phyloP scores from a whole-genome alignment of 148 eudicot genomes.

The Vaccinium vitisidaea region DNA sequence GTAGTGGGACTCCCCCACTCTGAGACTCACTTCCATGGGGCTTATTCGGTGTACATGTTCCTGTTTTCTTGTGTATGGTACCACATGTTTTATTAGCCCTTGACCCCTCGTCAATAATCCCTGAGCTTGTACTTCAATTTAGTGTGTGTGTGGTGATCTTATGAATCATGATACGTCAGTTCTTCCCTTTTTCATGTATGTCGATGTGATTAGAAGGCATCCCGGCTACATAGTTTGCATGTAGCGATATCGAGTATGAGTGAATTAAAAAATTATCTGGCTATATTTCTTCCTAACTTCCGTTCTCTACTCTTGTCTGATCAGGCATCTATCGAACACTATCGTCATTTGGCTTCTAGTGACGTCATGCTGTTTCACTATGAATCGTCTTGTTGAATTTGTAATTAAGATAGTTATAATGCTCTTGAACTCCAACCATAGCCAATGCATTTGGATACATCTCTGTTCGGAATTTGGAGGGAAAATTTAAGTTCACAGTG shows the following conservation, averaged over 20 bases:
- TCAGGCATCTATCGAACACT: background rate
- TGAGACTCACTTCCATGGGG: background rate
- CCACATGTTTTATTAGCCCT: background rate
- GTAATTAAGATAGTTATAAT: background rate
- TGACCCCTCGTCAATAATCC: background rate
- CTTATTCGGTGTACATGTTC: background rate
- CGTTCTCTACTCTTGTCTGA: background rate
- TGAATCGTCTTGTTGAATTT: background rate
- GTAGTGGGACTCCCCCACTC: background rate
- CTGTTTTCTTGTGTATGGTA: background rate
- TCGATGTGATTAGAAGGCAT: background rate
- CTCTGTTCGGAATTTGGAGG: no score
- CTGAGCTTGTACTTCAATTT: background rate
- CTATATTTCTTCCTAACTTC: background rate
- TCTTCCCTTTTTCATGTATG: background rate
- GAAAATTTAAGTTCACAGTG: background rate
- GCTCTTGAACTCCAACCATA: background rate
- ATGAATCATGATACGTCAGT: background rate
- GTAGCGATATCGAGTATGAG: background rate
- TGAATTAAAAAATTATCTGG: background rate
- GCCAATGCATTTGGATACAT: background rate
- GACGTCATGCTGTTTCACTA: background rate
- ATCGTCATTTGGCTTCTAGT: background rate
- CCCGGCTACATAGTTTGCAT: background rate
- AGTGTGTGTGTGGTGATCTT: background rate